A percentile compares a stretch with the other conserved stretches of the same genome.
phyloP scores from a whole-genome alignment of 345 rosid species.

The Camelina neglecta region DNA sequence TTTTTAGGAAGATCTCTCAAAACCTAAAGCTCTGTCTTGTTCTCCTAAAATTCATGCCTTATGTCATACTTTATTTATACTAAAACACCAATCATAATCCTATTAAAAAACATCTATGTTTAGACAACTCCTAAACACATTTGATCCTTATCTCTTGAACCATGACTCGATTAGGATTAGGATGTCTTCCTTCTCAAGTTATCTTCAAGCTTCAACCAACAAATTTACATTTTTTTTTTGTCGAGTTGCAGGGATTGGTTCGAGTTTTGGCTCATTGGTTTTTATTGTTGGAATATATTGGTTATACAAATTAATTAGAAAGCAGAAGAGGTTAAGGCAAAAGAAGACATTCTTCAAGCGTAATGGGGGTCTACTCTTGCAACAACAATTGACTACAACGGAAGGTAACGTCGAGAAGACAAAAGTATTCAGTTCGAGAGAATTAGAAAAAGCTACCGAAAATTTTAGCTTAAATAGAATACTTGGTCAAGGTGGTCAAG shows the following conservation, averaged over 20 bases:
- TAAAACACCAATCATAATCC: no score
- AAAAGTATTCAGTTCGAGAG: neutral
- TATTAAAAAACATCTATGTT: no score
- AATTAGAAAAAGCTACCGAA: slow-evolving; percentile 8
- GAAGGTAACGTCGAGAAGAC: neutral
- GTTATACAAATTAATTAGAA: neutral
- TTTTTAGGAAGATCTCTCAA: no score
- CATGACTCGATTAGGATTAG: no score
- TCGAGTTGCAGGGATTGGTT: neutral
- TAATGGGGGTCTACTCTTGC: slow-evolving; percentile 1
- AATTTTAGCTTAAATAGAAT: neutral
- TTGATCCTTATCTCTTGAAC: no score
- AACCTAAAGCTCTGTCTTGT: no score
- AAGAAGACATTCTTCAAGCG: slow-evolving; percentile 11
- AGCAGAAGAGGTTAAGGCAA: neutral
- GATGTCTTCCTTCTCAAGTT: no score
- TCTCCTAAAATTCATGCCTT: no score
- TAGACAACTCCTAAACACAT: no score
- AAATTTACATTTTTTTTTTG: neutral
- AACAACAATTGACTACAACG: neutral
- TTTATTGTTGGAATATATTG: neutral
- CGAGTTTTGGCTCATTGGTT: neutral
- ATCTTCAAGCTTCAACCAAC: no score
- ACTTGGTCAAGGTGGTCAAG: slow-evolving; percentile 21
- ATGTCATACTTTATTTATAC: no score